phyloP scores from a whole-genome alignment of 768 basidiomycete species.

The Phaffia tasmanica region DNA sequence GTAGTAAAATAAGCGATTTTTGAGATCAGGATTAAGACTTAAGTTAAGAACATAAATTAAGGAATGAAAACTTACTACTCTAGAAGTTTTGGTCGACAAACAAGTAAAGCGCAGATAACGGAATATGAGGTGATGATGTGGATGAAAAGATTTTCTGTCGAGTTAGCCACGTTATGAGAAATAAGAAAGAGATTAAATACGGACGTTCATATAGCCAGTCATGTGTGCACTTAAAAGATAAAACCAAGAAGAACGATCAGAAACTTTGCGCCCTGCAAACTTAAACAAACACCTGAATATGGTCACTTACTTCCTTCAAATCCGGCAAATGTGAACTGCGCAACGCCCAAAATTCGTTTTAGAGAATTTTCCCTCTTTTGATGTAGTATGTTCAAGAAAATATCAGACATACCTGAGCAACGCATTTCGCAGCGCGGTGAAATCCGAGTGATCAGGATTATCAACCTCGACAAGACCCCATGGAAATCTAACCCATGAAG shows the following conservation, averaged over 20 bases:
- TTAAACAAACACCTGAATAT: no score
- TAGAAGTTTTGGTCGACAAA: not conserved
- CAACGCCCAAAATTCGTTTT: not conserved
- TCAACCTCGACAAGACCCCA: conserved; percentile 99
- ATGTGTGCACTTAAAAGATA: no score
- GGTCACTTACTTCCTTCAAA: conserved; percentile 16
- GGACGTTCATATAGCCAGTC: no score
- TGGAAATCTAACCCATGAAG: conserved; percentile 52
- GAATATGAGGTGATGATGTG: not conserved
- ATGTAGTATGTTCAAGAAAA: not conserved
- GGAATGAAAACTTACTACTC: no score
- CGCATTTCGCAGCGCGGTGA: conserved; percentile 80
- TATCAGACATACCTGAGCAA: conserved; percentile 60
- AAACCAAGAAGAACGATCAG: no score
- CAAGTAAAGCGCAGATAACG: not conserved
- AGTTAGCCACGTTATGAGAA: no score
- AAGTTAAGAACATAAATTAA: not conserved
- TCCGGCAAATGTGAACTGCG: conserved; percentile 22
- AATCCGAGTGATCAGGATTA: conserved; percentile 99
- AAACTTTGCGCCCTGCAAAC: no score
- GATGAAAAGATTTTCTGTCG: no score
- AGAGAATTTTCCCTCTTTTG: not conserved
- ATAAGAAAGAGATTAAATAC: no score
- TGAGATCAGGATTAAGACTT: conserved; percentile 13
- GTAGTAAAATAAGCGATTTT: not conserved